phyloP scores from a whole-genome alignment of 257 asterid genomes.

The Ligustrum vulgare region DNA sequence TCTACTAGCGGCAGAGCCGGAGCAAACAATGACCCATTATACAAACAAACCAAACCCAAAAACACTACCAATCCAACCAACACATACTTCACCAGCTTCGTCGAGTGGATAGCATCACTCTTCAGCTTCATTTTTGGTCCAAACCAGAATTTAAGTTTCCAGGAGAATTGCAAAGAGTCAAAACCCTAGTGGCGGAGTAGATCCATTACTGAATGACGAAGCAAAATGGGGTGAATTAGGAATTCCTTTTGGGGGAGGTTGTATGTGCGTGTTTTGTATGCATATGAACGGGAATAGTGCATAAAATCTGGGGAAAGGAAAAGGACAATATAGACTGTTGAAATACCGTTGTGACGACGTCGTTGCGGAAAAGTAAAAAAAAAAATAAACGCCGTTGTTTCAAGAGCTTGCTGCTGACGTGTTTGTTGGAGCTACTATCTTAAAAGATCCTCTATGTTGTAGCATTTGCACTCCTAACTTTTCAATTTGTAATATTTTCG shows the following conservation, averaged over 20 bases:
- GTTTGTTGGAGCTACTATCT: neutral
- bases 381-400: conserved; percentile 29
- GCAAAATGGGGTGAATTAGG: conserved; percentile 33
- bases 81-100: conserved; percentile 49
- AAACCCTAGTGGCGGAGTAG: conserved; percentile 45
- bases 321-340: conserved; percentile 13
- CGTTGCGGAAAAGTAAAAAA: conserved; percentile 8
- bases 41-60: conserved; percentile 67
- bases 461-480: neutral
- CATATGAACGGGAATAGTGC: neutral
- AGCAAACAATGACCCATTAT: conserved; percentile 52
- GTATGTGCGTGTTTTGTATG: conserved; percentile 3
- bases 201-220: conserved; percentile 46
- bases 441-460: neutral
- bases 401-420: conserved; percentile 17
- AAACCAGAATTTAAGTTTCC: conserved; percentile 5
- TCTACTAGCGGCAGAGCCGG: conserved; percentile 58
- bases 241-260: neutral
- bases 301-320: conserved; percentile 10
- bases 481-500: neutral
- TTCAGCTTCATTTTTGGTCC: conserved; percentile 46
- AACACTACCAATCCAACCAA: conserved; percentile 48
- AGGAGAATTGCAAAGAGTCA: conserved; percentile 17
- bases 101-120: conserved; percentile 34
- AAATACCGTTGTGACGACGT: conserved; percentile 22